A percentile compares a stretch with the other conserved stretches of the same genome.
Evolutionary conservation across 208 protist genomes (phyloP).

Genomic region (Angomonas ambiguus): DNA sequence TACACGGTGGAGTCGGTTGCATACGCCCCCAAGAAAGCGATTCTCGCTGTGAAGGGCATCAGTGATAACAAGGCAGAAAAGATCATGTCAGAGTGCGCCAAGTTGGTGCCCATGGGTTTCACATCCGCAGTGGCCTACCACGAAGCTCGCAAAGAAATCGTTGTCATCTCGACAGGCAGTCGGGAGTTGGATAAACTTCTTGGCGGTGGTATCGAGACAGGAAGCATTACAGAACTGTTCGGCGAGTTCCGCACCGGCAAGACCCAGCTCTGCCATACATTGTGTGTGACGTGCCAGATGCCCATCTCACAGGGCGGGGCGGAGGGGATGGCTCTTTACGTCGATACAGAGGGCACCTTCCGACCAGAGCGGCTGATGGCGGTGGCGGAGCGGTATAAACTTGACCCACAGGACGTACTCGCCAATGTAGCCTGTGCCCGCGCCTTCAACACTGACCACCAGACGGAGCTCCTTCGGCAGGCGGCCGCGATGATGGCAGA

Average conservation of each 20-base stretch:
- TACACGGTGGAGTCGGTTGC: slow-evolving; percentile 97
- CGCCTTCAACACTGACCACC: slow-evolving; percentile 99
- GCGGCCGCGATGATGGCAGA: slow-evolving; percentile 98
- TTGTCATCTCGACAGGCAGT: slow-evolving; percentile 97
- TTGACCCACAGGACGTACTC: slow-evolving; percentile 96
- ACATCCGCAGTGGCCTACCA: slow-evolving; percentile 96
- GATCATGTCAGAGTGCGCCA: slow-evolving; percentile 92
- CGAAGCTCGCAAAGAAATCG: slow-evolving; percentile 93
- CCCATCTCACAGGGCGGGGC: slow-evolving; percentile 94
- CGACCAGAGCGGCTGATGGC: slow-evolving; percentile 91
- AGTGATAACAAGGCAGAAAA: slow-evolving; percentile 98
- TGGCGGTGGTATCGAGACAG: slow-evolving; percentile 97
- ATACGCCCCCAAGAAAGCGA: slow-evolving; percentile 95
- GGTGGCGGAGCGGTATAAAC: slow-evolving; percentile 92
- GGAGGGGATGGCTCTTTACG: slow-evolving; percentile 98
- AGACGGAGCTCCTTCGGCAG: slow-evolving; percentile 94
- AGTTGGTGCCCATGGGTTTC: slow-evolving; percentile 98
- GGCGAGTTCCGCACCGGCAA: slow-evolving; percentile 99
- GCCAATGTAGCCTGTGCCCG: slow-evolving; percentile 99
- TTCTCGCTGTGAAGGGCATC: slow-evolving; percentile 97
- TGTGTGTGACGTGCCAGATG: slow-evolving; percentile 98
- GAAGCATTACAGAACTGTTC: slow-evolving; percentile 99
- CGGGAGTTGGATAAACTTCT: slow-evolving; percentile 98
- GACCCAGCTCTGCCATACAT: slow-evolving; percentile 99
- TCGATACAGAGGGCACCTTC: slow-evolving; percentile 99